A percentile compares a stretch with the other conserved stretches of the same genome.
phyloP scores from a whole-genome alignment of 2,329 filamentous ascomycete genomes.

The Claviceps digitariae region DNA sequence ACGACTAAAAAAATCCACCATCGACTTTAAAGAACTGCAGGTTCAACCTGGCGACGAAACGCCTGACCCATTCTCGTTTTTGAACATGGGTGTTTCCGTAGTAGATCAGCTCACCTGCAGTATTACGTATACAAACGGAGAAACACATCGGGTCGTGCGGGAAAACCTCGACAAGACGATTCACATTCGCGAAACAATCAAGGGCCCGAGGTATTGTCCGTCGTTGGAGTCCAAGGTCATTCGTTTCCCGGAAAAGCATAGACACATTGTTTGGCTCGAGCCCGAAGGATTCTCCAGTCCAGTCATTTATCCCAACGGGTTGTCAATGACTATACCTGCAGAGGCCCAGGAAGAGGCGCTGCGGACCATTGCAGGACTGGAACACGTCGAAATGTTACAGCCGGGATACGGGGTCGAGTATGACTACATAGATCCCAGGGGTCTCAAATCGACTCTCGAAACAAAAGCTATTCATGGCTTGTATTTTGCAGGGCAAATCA shows the following conservation, averaged over 20 bases:
- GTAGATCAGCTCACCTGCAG: slow-evolving; percentile 75
- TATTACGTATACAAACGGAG: slow-evolving; percentile 74
- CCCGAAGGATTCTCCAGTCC: slow-evolving; percentile 87
- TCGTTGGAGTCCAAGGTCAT: slow-evolving; percentile 92
- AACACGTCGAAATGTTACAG: slow-evolving; percentile 83
- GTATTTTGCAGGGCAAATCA: slow-evolving; percentile 92
- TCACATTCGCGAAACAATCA: slow-evolving; percentile 90
- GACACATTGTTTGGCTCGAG: slow-evolving; percentile 91
- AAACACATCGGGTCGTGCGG: slow-evolving; percentile 70
- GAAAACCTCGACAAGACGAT: slow-evolving; percentile 90
- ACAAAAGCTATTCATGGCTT: slow-evolving; percentile 84
- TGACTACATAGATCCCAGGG: slow-evolving; percentile 91
- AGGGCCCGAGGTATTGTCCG: slow-evolving; percentile 88
- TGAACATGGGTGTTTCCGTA: slow-evolving; percentile 67
- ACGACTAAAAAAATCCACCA: slow-evolving; percentile 66
- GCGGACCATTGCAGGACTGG: slow-evolving; percentile 76
- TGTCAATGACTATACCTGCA: slow-evolving; percentile 90
- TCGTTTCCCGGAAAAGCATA: slow-evolving; percentile 65
- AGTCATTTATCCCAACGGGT: slow-evolving; percentile 87
- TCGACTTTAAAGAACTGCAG: slow-evolving; percentile 62
- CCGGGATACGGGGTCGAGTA: slow-evolving; percentile 97
- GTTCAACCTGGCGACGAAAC: slow-evolving; percentile 71
- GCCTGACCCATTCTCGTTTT: slow-evolving; percentile 80
- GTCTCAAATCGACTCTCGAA: slow-evolving; percentile 76
- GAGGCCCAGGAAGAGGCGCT: slow-evolving; percentile 76